phyloP scores from a whole-genome alignment of 352 stramenopile species.

The Nothophytophthora sp. region DNA sequence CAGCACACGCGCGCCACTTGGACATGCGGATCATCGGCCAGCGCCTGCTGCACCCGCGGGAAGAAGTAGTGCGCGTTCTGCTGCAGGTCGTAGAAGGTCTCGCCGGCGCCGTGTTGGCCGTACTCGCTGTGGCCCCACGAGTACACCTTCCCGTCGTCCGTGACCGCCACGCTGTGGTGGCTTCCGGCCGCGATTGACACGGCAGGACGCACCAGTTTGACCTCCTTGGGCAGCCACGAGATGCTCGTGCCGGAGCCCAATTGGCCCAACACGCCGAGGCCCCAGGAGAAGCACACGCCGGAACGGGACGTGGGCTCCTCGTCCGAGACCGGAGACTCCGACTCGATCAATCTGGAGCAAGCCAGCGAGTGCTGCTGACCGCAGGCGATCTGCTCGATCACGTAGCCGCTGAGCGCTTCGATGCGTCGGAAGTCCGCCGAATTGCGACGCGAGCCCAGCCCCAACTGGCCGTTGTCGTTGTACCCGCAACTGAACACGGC shows the following conservation, averaged over 20 bases:
- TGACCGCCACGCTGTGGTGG: slow-evolving; percentile 76
- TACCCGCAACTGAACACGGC: slow-evolving; percentile 76
- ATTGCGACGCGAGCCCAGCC: slow-evolving; percentile 64
- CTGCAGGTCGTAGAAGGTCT: slow-evolving; percentile 72
- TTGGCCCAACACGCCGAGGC: slow-evolving; percentile 72
- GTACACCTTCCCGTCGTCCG: slow-evolving; percentile 56
- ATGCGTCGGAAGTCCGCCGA: slow-evolving; percentile 62
- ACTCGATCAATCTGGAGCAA: slow-evolving; percentile 28
- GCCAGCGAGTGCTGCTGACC: slow-evolving; percentile 81
- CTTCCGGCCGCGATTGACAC: slow-evolving; percentile 65
- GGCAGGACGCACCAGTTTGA: slow-evolving; percentile 52
- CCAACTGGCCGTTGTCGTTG: slow-evolving; percentile 84
- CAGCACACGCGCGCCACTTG: slow-evolving; percentile 44
- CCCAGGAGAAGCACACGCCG: slow-evolving; percentile 74
- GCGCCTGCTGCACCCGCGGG: slow-evolving; percentile 54
- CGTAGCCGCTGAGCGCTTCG: slow-evolving; percentile 41
- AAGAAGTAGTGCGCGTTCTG: slow-evolving; percentile 77
- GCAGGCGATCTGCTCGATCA: slow-evolving; percentile 68
- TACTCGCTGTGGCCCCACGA: slow-evolving; percentile 86
- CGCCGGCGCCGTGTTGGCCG: slow-evolving; percentile 71
- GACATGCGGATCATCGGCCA: slow-evolving; percentile 33
- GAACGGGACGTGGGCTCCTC: slow-evolving; percentile 25
- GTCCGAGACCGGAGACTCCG: slow-evolving; percentile 1
- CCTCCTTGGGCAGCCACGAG: slow-evolving; percentile 60
- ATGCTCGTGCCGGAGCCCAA: slow-evolving; percentile 67